A percentile compares a stretch with the other conserved stretches of the same genome.
Conservation (phyloP, 2,329 filamentous ascomycete genomes). For the Cladosporium velox region DNA sequence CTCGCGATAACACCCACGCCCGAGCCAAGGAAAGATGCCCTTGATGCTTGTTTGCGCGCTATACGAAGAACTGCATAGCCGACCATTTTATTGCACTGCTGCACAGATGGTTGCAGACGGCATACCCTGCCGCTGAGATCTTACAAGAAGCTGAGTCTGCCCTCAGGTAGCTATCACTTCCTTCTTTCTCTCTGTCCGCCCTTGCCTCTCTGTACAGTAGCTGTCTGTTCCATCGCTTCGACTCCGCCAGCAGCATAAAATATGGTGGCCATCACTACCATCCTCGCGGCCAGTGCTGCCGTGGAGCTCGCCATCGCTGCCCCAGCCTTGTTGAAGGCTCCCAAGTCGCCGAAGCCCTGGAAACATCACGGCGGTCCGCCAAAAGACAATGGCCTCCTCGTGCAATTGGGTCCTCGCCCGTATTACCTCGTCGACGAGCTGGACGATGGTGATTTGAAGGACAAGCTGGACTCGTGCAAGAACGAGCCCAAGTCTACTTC, state of each 20-base stretch:
- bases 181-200: not conserved
- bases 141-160: slow-evolving; percentile 13
- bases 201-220: not conserved
- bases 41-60: not conserved
- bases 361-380: slow-evolving; percentile 17
- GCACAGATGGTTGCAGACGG: not conserved
- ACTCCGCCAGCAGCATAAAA: not conserved
- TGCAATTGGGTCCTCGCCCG: slow-evolving; percentile 64
- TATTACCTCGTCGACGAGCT: slow-evolving; percentile 66
- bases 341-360: slow-evolving; percentile 3
- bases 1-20: slow-evolving; percentile 2
- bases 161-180: slow-evolving; percentile 1
- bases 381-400: slow-evolving; percentile 33
- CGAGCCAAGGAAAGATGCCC: not conserved
- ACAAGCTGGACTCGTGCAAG: slow-evolving; percentile 60
- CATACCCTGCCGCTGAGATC: not conserved
- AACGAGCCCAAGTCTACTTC: slow-evolving; percentile 56
- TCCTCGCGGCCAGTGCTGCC: slow-evolving; percentile 16
- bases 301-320: slow-evolving; percentile 19
- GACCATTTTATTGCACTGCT: not conserved
- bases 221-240: not conserved
- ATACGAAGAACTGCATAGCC: slow-evolving; percentile 5
- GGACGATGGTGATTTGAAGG: slow-evolving; percentile 61
- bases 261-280: slow-evolving; percentile 11
- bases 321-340: not conserved